Percentiles rank a stretch among this genome's conserved stretches.
phyloP scores from a whole-genome alignment of 1,139 yeast species.

The Protomyces lactucae-debilis region DNA sequence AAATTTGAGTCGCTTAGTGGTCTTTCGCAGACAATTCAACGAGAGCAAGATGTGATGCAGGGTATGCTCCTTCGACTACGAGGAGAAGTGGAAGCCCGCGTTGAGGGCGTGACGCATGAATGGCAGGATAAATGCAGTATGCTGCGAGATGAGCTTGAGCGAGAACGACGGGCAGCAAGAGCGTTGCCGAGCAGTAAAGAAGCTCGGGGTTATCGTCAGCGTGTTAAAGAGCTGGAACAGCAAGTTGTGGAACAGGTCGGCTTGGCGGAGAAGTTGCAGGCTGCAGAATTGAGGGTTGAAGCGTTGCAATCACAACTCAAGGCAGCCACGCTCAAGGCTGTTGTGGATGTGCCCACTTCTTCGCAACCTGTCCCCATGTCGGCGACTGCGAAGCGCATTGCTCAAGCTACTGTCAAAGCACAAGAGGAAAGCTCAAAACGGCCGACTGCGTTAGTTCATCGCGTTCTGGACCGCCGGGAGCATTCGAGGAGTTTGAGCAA shows the following conservation, averaged over 20 bases:
- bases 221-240: conserved; percentile 5
- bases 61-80: not conserved
- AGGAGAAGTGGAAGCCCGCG: not conserved
- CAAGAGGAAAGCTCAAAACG: not conserved
- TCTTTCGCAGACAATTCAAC: not conserved
- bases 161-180: not conserved
- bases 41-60: conserved; percentile 19
- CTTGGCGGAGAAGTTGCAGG: not conserved
- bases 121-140: conserved; percentile 7
- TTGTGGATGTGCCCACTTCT: not conserved
- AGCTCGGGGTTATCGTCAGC: not conserved
- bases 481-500: not conserved
- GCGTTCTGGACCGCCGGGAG: not conserved
- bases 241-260: not conserved
- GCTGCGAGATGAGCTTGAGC: conserved; percentile 12
- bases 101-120: not conserved
- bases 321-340: not conserved
- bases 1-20: conserved; percentile 6
- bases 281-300: not conserved
- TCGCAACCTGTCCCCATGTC: not conserved
- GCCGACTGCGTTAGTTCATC: not conserved
- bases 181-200: not conserved
- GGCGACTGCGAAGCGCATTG: not conserved
- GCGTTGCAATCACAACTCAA: not conserved
- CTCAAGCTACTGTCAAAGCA: not conserved